Conservation (phyloP, 140 eudicot species). For the Oenanthe javanica region DNA sequence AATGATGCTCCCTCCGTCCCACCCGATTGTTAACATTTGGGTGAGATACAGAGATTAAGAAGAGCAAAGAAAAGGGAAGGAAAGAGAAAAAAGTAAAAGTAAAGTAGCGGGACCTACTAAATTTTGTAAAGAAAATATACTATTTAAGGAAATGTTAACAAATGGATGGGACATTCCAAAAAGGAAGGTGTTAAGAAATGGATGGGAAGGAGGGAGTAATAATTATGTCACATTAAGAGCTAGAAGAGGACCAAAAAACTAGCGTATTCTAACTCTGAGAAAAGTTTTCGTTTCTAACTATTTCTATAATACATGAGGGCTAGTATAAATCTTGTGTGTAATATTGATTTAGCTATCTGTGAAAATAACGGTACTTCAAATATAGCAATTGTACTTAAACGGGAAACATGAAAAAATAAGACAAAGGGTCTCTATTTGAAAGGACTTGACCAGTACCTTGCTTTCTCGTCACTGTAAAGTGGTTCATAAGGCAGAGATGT, state of each 20-base stretch:
- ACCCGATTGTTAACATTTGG: too few relatives aligned
- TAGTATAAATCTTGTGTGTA: neutral
- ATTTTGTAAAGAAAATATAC: too few relatives aligned
- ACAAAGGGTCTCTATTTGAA: neutral
- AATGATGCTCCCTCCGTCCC: too few relatives aligned
- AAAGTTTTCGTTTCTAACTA: neutral
- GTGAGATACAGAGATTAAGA: too few relatives aligned
- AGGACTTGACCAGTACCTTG: conserved; percentile 42
- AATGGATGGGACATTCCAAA: too few relatives aligned
- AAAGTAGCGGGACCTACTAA: too few relatives aligned
- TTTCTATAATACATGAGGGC: neutral
- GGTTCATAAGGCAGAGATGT: conserved; percentile 85
- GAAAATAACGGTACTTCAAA: neutral
- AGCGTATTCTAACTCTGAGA: neutral
- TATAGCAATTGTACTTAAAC: neutral
- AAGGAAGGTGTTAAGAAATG: too few relatives aligned
- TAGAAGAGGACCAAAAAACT: neutral
- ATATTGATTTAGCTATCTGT: neutral
- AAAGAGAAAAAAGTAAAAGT: too few relatives aligned
- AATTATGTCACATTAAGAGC: neutral
- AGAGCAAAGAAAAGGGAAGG: too few relatives aligned
- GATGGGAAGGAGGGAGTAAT: too few relatives aligned
- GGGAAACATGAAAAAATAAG: neutral
- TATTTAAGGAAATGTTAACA: too few relatives aligned
- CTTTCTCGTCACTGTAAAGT: conserved; percentile 88